Percentiles rank a stretch among this genome's conserved stretches.
These are phyloP conservation scores for Poa annua DNA, from an alignment of 176 grass and related monocot genomes.

Conservation along the genomic window DNA sequence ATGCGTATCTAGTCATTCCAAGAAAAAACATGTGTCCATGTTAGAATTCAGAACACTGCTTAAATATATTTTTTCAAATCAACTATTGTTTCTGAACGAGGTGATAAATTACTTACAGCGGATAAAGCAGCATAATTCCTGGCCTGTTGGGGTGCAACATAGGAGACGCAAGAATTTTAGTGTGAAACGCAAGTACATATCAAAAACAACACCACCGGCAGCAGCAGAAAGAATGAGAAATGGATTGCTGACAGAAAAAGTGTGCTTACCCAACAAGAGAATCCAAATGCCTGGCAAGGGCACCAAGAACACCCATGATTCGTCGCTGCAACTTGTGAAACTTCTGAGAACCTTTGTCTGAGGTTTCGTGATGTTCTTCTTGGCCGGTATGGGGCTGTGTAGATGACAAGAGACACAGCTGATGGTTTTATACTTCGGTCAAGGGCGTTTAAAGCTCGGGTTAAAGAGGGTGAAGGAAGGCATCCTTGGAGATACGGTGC, in stretches of 20 bases:
- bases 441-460: background rate
- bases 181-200: background rate
- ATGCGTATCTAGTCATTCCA: constrained; percentile 66
- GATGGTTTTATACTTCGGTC: constrained; percentile 55
- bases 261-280: constrained; percentile 70
- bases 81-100: constrained; percentile 13
- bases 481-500: constrained; percentile 59
- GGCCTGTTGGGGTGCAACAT: constrained; percentile 53
- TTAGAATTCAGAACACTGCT: constrained; percentile 11
- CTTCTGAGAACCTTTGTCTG: constrained; percentile 11
- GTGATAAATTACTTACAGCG: constrained; percentile 68
- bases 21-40: background rate
- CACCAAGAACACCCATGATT: constrained; percentile 77
- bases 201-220: background rate
- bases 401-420: constrained; percentile 37
- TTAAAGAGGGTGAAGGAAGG: constrained; percentile 59
- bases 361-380: constrained; percentile 24
- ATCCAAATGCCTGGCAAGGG: constrained; percentile 73
- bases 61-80: background rate
- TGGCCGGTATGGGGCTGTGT: constrained; percentile 24
- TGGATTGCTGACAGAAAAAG: background rate
- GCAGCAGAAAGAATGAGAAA: background rate
- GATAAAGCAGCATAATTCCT: constrained; percentile 85
- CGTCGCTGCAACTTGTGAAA: background rate
- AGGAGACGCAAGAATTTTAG: constrained; percentile 10